Evolutionary conservation across 768 basidiomycete genomes (phyloP).

Genomic region (Termitomyces sp.): DNA sequence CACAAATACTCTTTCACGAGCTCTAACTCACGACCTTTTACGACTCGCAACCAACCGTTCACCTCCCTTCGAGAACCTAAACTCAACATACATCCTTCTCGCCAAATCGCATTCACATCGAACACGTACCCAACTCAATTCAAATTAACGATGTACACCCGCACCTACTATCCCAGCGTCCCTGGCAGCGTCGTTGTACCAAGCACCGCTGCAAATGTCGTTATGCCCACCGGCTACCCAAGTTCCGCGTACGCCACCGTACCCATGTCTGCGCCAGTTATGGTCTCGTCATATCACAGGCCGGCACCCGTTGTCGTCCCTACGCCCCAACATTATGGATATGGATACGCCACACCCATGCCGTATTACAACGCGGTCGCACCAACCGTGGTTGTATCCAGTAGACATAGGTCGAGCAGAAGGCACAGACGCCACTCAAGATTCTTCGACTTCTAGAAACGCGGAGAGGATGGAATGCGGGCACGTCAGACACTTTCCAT

Average conservation of each 20-base stretch:
- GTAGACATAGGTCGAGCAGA: neutral
- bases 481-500: neutral
- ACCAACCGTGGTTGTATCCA: slow-evolving; percentile 14
- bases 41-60: slow-evolving; percentile 6
- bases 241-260: slow-evolving; percentile 6
- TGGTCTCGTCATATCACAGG: slow-evolving; percentile 6
- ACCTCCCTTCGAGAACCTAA: neutral
- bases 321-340: slow-evolving; percentile 4
- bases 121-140: neutral
- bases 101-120: neutral
- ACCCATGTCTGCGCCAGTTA: slow-evolving; percentile 12
- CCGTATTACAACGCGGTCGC: slow-evolving; percentile 9
- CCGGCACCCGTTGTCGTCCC: slow-evolving; percentile 14
- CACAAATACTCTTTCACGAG: slow-evolving; percentile 14
- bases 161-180: slow-evolving; percentile 15
- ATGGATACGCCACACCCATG: slow-evolving; percentile 2
- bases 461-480: neutral
- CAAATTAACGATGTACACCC: slow-evolving; percentile 11
- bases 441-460: slow-evolving; percentile 14
- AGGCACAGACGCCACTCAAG: slow-evolving; percentile 13
- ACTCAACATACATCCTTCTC: neutral
- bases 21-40: slow-evolving; percentile 15
- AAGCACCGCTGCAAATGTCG: neutral
- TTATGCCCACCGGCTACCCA: slow-evolving; percentile 8
- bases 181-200: slow-evolving; percentile 20